Percentiles rank a stretch among this genome's conserved stretches.
Evolutionary conservation across 2,329 filamentous ascomycete genomes (phyloP).

Genomic region (Penicillium sp.): DNA sequence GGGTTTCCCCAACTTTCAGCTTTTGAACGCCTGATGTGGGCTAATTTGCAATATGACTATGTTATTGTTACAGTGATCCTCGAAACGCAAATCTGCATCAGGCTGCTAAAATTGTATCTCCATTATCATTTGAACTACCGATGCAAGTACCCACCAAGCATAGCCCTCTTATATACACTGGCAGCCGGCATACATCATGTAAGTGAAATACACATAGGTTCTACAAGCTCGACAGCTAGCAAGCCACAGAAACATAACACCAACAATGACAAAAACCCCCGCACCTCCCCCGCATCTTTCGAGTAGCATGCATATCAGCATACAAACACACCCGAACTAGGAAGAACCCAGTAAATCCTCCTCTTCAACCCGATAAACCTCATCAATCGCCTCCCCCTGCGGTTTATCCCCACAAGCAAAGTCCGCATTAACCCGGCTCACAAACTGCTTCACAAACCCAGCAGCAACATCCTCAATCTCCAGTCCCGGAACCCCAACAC

Average conservation of each 20-base stretch:
- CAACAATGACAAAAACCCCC: neutral
- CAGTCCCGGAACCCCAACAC: slow-evolving; percentile 44
- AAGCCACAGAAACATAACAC: neutral
- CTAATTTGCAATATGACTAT: neutral
- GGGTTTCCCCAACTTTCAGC: neutral
- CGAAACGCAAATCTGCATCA: neutral
- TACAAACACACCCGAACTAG: neutral
- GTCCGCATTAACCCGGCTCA: slow-evolving; percentile 38
- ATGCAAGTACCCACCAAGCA: neutral
- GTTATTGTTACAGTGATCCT: neutral
- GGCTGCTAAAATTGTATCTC: neutral
- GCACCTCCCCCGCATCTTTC: too few species aligned
- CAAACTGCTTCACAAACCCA: slow-evolving; percentile 41
- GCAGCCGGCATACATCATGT: too few species aligned
- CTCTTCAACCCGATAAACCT: slow-evolving; percentile 40
- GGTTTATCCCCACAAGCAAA: slow-evolving; percentile 32
- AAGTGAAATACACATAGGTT: neutral
- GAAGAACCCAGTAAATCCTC: slow-evolving; percentile 24
- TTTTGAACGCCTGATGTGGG: neutral
- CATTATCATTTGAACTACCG: neutral
- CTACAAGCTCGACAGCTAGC: neutral
- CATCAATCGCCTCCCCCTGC: slow-evolving; percentile 40
- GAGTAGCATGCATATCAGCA: neutral
- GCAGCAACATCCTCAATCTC: slow-evolving; percentile 41
- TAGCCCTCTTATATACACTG: neutral